Percentiles rank a stretch among this genome's conserved stretches.
phyloP scores from a whole-genome alignment of 148 eudicot species.

The Rhododendron griersonianum region DNA sequence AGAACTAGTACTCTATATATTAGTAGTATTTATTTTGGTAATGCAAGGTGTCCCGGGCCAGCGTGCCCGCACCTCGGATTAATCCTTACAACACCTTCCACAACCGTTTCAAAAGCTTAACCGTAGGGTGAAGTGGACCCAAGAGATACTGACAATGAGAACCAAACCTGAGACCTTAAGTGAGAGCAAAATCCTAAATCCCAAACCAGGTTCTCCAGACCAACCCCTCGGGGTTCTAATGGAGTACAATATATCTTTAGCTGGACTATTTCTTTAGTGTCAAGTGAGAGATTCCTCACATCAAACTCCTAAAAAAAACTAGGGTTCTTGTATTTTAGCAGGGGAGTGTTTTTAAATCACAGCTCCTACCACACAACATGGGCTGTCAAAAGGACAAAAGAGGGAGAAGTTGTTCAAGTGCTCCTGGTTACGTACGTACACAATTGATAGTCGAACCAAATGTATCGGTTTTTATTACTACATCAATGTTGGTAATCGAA shows the following conservation, averaged over 20 bases:
- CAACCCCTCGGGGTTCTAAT: background rate
- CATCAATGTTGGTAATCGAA: too few species aligned
- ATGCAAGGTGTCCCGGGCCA: too few species aligned
- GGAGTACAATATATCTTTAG: background rate
- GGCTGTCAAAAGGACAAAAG: background rate
- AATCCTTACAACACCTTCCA: too few species aligned
- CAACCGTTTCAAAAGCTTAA: too few species aligned
- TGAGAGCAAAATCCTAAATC: background rate
- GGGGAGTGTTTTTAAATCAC: background rate
- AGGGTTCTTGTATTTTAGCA: background rate
- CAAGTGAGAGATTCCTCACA: background rate
- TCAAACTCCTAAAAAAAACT: background rate
- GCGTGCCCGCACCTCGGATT: too few species aligned
- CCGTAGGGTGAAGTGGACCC: too few species aligned
- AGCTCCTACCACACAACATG: background rate
- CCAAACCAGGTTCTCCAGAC: background rate
- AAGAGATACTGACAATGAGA: background rate
- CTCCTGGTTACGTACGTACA: background rate
- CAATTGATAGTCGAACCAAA: too few species aligned
- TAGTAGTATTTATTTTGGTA: too few species aligned
- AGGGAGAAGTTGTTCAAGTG: background rate
- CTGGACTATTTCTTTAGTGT: background rate
- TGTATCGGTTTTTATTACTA: too few species aligned
- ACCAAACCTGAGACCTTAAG: background rate
- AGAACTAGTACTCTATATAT: background rate